Evolutionary conservation across 208 protist species (phyloP).

Genomic region (Leptomonas pyrrhocoris): DNA sequence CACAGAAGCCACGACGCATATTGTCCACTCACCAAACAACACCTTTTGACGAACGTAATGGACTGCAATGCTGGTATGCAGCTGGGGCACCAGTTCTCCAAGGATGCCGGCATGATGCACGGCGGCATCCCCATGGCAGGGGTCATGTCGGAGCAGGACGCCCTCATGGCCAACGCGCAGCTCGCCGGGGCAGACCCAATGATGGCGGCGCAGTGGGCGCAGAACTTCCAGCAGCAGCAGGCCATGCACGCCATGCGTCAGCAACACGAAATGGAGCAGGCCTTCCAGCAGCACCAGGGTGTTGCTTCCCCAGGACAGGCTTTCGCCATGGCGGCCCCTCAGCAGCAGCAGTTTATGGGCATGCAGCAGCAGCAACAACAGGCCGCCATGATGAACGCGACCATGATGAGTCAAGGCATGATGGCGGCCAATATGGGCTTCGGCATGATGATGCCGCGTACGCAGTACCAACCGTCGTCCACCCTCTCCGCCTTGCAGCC

Average conservation of each 20-base stretch:
- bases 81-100: conserved; percentile 71
- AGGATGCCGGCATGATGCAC: conserved; percentile 73
- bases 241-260: conserved; percentile 48
- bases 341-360: conserved; percentile 40
- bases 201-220: conserved; percentile 56
- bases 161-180: conserved; percentile 43
- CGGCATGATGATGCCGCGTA: conserved; percentile 60
- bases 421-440: conserved; percentile 42
- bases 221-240: conserved; percentile 62
- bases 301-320: conserved; percentile 13
- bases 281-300: conserved; percentile 46
- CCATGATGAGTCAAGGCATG: conserved; percentile 55
- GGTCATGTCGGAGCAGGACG: conserved; percentile 58
- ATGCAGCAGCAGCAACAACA: conserved; percentile 43
- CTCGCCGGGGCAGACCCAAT: conserved; percentile 21
- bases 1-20: not conserved
- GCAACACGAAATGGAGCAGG: conserved; percentile 73
- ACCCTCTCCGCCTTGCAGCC: conserved; percentile 34
- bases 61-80: conserved; percentile 73
- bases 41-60: conserved; percentile 32
- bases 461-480: conserved; percentile 49
- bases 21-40: not conserved
- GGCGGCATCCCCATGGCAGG: conserved; percentile 43
- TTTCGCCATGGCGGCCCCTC: conserved; percentile 24
- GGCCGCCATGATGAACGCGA: conserved; percentile 32